These are phyloP conservation scores for Cajanus cajan DNA, from an alignment of 306 rosid genomes.

Conservation along the genomic window DNA sequence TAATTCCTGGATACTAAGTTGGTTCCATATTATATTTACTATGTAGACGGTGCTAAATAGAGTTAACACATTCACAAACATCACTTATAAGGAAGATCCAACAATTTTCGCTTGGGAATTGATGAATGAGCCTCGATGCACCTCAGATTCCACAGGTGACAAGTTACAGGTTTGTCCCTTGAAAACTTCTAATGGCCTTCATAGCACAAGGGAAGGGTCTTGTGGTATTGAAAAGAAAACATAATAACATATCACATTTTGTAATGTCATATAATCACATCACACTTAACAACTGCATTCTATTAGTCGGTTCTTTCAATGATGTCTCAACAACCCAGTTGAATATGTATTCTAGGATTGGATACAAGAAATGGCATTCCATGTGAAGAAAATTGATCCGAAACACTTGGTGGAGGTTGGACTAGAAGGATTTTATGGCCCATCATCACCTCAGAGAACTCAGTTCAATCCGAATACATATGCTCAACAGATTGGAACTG, in stretches of 20 bases:
- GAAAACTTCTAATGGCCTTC: slow-evolving; percentile 11
- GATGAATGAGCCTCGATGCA: slow-evolving; percentile 95
- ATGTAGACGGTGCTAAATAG: slow-evolving; percentile 82
- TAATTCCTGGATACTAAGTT: slow-evolving; percentile 5
- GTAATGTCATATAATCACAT: not conserved
- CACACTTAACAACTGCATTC: not conserved
- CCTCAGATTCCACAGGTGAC: slow-evolving; percentile 79
- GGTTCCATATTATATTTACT: slow-evolving; percentile 12
- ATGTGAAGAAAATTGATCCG: slow-evolving; percentile 83
- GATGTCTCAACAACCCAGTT: not conserved
- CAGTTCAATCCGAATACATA: slow-evolving; percentile 89
- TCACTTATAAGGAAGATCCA: slow-evolving; percentile 84
- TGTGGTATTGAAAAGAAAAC: slow-evolving; percentile 1
- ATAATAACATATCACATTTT: not conserved
- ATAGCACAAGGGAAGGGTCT: not conserved
- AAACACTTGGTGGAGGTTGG: slow-evolving; percentile 91
- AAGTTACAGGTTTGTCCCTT: slow-evolving; percentile 60
- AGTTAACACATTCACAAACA: slow-evolving; percentile 72
- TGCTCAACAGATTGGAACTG: slow-evolving; percentile 92
- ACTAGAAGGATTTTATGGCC: slow-evolving; percentile 91
- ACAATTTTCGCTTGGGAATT: slow-evolving; percentile 95
- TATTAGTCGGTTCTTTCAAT: not conserved
- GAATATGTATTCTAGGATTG: slow-evolving; percentile 52
- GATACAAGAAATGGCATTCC: slow-evolving; percentile 94
- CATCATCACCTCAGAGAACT: slow-evolving; percentile 74